Evolutionary conservation across 2,329 filamentous ascomycete genomes (phyloP).

Genomic region (Aspergillus amoenus): DNA sequence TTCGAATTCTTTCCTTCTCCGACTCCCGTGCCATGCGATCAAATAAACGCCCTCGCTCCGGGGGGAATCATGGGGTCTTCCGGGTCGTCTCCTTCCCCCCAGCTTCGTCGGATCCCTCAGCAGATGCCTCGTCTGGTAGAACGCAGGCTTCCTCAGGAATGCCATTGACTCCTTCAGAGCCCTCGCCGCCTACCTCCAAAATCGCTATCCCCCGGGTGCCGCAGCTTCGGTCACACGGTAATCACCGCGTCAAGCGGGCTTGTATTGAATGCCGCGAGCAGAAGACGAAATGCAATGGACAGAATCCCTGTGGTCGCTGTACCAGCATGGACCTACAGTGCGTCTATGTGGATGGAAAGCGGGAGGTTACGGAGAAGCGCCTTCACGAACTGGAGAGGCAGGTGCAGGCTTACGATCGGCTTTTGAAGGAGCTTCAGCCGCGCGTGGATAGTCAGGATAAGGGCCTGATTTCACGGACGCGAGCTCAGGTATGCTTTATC

Average conservation of each 20-base stretch:
- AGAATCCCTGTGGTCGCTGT: constrained; percentile 45
- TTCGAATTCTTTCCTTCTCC: background rate
- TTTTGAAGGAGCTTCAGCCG: constrained; percentile 32
- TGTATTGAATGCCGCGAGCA: constrained; percentile 47
- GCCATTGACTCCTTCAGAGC: background rate
- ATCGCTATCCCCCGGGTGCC: constrained; percentile 31
- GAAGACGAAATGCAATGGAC: constrained; percentile 48
- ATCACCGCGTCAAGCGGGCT: constrained; percentile 36
- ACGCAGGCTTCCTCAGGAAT: background rate
- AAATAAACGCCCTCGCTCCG: constrained; percentile 3
- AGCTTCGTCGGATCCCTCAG: background rate
- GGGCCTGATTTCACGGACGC: constrained; percentile 32
- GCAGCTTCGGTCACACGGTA: constrained; percentile 23
- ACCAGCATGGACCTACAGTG: constrained; percentile 40
- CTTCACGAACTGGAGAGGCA: constrained; percentile 39
- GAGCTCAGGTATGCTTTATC: constrained; percentile 31
- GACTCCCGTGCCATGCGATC: background rate
- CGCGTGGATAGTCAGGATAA: constrained; percentile 28
- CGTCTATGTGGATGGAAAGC: constrained; percentile 45
- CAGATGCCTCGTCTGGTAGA: background rate
- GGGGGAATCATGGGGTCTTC: constrained; percentile 2
- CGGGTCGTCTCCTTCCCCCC: constrained; percentile 5
- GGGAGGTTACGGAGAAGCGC: constrained; percentile 44
- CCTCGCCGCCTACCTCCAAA: constrained; percentile 17
- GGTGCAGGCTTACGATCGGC: constrained; percentile 35